Percentiles rank a stretch among this genome's conserved stretches.
phyloP scores from a whole-genome alignment of 2,329 filamentous ascomycete species.

The Sphaerulina musiva region DNA sequence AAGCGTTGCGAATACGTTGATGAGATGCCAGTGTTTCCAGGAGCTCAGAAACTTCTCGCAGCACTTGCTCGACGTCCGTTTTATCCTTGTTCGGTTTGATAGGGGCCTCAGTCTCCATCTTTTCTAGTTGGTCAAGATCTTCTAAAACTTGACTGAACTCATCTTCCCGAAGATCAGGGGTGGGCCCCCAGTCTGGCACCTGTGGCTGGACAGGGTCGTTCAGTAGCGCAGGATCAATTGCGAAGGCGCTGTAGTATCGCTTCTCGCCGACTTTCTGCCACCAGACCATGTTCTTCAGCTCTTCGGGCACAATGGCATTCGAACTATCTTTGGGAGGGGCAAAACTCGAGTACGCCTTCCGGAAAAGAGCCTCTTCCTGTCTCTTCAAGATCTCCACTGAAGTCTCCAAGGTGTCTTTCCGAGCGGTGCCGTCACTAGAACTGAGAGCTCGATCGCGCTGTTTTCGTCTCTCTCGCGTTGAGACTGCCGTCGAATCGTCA shows the following conservation, averaged over 20 bases:
- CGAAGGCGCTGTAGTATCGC: slow-evolving; percentile 59
- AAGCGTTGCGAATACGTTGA: slow-evolving; percentile 70
- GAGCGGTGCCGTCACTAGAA: slow-evolving; percentile 52
- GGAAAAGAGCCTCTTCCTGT: slow-evolving; percentile 64
- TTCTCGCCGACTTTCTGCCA: slow-evolving; percentile 66
- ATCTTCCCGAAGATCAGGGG: slow-evolving; percentile 35
- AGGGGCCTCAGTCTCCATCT: slow-evolving; percentile 22
- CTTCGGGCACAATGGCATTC: slow-evolving; percentile 61
- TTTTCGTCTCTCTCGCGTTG: slow-evolving; percentile 59
- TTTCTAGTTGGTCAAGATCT: slow-evolving; percentile 26
- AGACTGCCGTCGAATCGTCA: slow-evolving; percentile 43
- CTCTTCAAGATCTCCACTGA: slow-evolving; percentile 47
- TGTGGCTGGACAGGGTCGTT: slow-evolving; percentile 30
- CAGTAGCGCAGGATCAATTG: slow-evolving; percentile 43
- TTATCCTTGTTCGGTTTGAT: slow-evolving; percentile 30
- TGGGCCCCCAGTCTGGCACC: neutral
- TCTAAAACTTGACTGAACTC: slow-evolving; percentile 27
- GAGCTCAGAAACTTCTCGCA: slow-evolving; percentile 67
- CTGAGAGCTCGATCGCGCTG: slow-evolving; percentile 68
- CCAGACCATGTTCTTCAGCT: slow-evolving; percentile 63
- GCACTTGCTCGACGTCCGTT: slow-evolving; percentile 41
- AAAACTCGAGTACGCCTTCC: slow-evolving; percentile 72
- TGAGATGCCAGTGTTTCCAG: slow-evolving; percentile 71
- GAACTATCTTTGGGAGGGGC: slow-evolving; percentile 70
- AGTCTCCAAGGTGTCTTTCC: slow-evolving; percentile 17